Percentiles rank a stretch among this genome's conserved stretches.
Conservation (phyloP, 2,329 filamentous ascomycete genomes). For the Aspergillus ochraceus region DNA sequence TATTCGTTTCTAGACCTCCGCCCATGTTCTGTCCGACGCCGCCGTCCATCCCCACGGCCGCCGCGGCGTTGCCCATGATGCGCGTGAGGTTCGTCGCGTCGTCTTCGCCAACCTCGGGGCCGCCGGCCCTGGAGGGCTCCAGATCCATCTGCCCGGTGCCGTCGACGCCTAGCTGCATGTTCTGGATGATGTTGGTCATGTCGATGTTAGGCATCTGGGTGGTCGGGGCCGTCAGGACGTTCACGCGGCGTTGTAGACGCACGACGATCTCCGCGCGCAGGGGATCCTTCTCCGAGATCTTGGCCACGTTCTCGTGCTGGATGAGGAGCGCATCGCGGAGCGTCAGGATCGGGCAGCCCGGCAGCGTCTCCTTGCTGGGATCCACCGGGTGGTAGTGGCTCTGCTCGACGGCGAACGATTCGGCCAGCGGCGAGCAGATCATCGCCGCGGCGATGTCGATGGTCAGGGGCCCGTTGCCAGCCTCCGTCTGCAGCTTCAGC, state of each 20-base stretch:
- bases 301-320: constrained; percentile 40
- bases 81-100: constrained; percentile 38
- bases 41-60: constrained; percentile 34
- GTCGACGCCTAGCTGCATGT: constrained; percentile 41
- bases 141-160: constrained; percentile 35
- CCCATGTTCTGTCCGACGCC: constrained; percentile 23
- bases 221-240: constrained; percentile 38
- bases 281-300: constrained; percentile 45
- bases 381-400: constrained; percentile 35
- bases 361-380: constrained; percentile 32
- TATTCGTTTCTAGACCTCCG: constrained; percentile 36
- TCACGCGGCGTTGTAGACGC: constrained; percentile 47
- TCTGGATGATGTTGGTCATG: constrained; percentile 44
- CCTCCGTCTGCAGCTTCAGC: constrained; percentile 42
- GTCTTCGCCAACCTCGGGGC: constrained; percentile 20
- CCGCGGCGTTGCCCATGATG: constrained; percentile 41
- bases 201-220: constrained; percentile 43
- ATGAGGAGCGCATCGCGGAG: constrained; percentile 43
- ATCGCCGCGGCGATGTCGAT: constrained; percentile 47
- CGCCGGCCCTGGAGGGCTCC: constrained; percentile 19
- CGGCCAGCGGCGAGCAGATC: constrained; percentile 42
- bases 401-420: constrained; percentile 42
- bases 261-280: constrained; percentile 46
- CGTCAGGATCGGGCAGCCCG: constrained; percentile 37
- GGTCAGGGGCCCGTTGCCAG: constrained; percentile 41